Percentiles rank a stretch among this genome's conserved stretches.
Evolutionary conservation across 768 basidiomycete genomes (phyloP).

Genomic region (Pulveroboletus sp.): DNA sequence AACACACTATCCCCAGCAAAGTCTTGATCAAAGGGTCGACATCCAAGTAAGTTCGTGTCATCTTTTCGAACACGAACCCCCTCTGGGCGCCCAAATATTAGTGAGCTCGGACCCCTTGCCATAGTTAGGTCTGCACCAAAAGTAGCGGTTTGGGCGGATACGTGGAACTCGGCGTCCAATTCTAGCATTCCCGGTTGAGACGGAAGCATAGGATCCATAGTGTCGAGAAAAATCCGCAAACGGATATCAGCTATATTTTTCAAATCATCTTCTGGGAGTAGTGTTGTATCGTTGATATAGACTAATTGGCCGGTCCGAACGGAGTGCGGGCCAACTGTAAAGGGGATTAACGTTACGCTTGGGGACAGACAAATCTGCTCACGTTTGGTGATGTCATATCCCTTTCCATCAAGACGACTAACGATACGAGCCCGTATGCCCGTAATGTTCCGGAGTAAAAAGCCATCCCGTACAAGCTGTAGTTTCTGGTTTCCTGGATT

Average conservation of each 20-base stretch:
- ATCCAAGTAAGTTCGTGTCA: constrained; percentile 53
- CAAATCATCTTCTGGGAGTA: constrained; percentile 33
- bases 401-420: constrained; percentile 74
- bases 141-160: constrained; percentile 58
- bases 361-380: constrained; percentile 24
- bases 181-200: constrained; percentile 38
- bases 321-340: constrained; percentile 73
- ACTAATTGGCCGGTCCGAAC: constrained; percentile 79
- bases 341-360: constrained; percentile 4
- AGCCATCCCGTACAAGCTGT: constrained; percentile 59
- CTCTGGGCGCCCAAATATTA: constrained; percentile 46
- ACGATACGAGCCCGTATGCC: constrained; percentile 78
- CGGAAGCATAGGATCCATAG: constrained; percentile 44
- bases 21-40: constrained; percentile 46
- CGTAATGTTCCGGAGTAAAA: constrained; percentile 68
- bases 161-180: constrained; percentile 42
- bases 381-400: constrained; percentile 86
- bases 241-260: constrained; percentile 41
- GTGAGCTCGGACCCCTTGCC: constrained; percentile 21
- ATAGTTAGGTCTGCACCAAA: constrained; percentile 65
- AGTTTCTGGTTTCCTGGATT: constrained; percentile 68
- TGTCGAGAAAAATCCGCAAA: constrained; percentile 56
- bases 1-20: constrained; percentile 56
- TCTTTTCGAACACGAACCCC: constrained; percentile 58
- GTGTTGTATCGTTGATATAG: constrained; percentile 66